Conservation (phyloP, 1,139 yeast species). For the Groenewaldozyma auringiensis region DNA sequence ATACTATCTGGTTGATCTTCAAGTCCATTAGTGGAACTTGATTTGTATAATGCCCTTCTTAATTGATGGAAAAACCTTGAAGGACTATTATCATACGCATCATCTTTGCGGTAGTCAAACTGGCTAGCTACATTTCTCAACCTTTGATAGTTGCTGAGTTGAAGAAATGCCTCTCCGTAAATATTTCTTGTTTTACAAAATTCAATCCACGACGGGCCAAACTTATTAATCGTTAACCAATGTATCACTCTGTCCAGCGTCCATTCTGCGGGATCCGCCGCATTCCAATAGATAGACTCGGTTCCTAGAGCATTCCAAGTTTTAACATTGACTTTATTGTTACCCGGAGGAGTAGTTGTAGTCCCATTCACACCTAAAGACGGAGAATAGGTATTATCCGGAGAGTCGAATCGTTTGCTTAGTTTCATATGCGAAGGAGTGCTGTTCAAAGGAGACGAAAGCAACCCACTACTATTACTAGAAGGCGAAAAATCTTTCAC, state of each 20-base stretch:
- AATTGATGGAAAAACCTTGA: conserved; percentile 49
- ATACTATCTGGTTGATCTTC: background rate
- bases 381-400: background rate
- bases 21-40: conserved; percentile 14
- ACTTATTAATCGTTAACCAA: conserved; percentile 63
- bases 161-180: conserved; percentile 57
- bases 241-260: conserved; percentile 52
- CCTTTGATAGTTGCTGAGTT: conserved; percentile 59
- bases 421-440: conserved; percentile 14
- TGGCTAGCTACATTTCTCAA: conserved; percentile 36
- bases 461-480: background rate
- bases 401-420: conserved; percentile 2
- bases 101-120: conserved; percentile 26
- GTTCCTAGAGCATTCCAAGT: conserved; percentile 4
- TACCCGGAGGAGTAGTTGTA: conserved; percentile 8
- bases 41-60: conserved; percentile 41
- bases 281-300: conserved; percentile 25
- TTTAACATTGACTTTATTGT: conserved; percentile 4
- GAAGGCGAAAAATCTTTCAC: background rate
- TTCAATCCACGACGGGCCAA: conserved; percentile 65
- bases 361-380: too few relatives aligned
- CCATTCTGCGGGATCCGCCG: conserved; percentile 48
- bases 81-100: conserved; percentile 41
- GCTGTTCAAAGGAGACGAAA: conserved; percentile 11
- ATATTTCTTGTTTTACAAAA: conserved; percentile 54